Evolutionary conservation across 495 filamentous ascomycete genomes (phyloP).

Genomic region (Ascodesmis nigricans): DNA sequence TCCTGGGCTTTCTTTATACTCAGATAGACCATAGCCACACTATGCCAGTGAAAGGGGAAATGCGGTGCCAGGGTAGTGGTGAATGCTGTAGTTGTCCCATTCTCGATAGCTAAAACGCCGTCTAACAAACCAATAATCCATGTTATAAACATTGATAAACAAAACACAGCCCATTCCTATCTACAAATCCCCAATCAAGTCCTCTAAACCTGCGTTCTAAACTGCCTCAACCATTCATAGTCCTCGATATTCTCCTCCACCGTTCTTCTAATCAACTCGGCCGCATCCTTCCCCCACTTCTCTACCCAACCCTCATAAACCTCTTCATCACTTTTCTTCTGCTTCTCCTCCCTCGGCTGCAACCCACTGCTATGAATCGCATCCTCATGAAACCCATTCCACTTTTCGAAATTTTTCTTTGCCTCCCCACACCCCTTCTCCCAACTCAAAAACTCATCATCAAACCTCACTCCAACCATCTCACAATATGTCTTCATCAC

Average conservation of each 20-base stretch:
- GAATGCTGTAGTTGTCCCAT: too few species aligned
- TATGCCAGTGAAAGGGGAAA: too few species aligned
- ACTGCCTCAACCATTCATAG: conserved; percentile 82
- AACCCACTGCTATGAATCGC: conserved; percentile 58
- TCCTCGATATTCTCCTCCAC: conserved; percentile 62
- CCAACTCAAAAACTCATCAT: conserved; percentile 59
- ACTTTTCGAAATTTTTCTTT: conserved; percentile 53
- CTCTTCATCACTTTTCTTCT: conserved; percentile 41
- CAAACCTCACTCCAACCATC: conserved; percentile 51
- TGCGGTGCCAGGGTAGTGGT: too few species aligned
- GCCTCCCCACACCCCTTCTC: conserved; percentile 36
- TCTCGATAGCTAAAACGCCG: too few species aligned
- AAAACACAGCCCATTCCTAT: too few species aligned
- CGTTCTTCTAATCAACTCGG: conserved; percentile 49
- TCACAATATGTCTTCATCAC: conserved; percentile 59
- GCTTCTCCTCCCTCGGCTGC: conserved; percentile 39
- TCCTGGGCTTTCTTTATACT: too few species aligned
- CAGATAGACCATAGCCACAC: too few species aligned
- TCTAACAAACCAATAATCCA: too few species aligned
- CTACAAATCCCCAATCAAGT: too few species aligned
- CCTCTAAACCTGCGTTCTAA: conserved; percentile 48
- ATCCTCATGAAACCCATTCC: conserved; percentile 91
- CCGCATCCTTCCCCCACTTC: conserved; percentile 60
- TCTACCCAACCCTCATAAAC: conserved; percentile 59
- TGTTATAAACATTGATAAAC: too few species aligned